Evolutionary conservation across 306 rosid genomes (phyloP), one percentile per base, ranked within the genome.

Genomic region (Cucurbita moschata): DNA sequence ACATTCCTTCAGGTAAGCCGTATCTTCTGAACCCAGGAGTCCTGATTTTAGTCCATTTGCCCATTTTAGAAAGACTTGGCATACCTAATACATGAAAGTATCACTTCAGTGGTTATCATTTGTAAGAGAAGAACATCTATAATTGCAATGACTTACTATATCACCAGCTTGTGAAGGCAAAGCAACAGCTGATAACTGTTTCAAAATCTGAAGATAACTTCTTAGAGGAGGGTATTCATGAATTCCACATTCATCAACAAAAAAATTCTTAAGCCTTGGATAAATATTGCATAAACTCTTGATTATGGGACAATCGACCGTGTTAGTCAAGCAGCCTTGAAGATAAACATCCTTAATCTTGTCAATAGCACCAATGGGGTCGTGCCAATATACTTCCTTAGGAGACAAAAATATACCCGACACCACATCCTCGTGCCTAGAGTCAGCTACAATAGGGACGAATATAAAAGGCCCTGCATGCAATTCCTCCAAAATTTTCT

Each of bases 11-110:
- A 93, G 75, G 82, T 81, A 86, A 42, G 46, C 66, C 76, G 84
- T 77, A 72, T 87, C 94, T 59, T 85, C 96, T 50, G 77, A 58
- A 77, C 84, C 79, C 74, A 90, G 72, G 57, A 81, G 80, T 73
- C 86, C 96, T 54, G 90, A 86, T 39, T 82, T 79, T 44, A 93
- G 81, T 72, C 89, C 98, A 77, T 87, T 87, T 2, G 88, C 84
- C 97, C 98, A 90, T 87, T 81, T 86, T 54, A 86, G 79, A 66
- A 88, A 85, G 79, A 93, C 87, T 77, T 86, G 88, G 77, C 87
- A 85, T 83, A 88, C 93, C 98, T 90, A 80, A 26, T 66, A 75
- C 78, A 73, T 10, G 44, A 18, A 71, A 68, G 59, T 66, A 63
- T 37, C 82, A 70, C 75, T 73, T 65, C 76, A 66, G 77, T 63